A percentile compares a stretch with the other conserved stretches of the same genome.
Evolutionary conservation across 805 yeast species (phyloP).

Genomic region (Ogataea ramenticola): DNA sequence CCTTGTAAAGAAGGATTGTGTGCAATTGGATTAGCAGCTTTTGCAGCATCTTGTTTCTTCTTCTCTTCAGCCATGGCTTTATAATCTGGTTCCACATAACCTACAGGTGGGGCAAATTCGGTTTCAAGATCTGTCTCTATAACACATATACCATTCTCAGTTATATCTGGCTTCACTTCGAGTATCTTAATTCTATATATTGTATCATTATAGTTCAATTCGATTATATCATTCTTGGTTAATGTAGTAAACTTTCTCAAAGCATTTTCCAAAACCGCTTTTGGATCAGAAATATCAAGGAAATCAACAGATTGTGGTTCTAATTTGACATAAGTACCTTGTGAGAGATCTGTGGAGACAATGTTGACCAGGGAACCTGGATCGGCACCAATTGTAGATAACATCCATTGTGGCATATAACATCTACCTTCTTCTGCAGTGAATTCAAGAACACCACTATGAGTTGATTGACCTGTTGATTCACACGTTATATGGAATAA

Average conservation of each 20-base stretch:
- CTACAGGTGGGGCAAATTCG: slow-evolving; percentile 98
- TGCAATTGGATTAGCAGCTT: slow-evolving; percentile 31
- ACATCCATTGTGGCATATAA: slow-evolving; percentile 95
- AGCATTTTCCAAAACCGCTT: slow-evolving; percentile 92
- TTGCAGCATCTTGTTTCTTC: slow-evolving; percentile 32
- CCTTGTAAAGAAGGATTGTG: slow-evolving; percentile 26
- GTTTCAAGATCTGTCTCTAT: slow-evolving; percentile 96
- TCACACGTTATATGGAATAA: slow-evolving; percentile 73
- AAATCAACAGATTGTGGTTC: slow-evolving; percentile 95
- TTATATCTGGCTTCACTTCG: slow-evolving; percentile 76
- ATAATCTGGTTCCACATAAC: slow-evolving; percentile 89
- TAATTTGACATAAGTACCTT: slow-evolving; percentile 83
- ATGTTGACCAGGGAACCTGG: slow-evolving; percentile 82
- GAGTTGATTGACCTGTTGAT: slow-evolving; percentile 50
- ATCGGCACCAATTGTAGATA: slow-evolving; percentile 60
- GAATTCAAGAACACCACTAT: slow-evolving; percentile 93
- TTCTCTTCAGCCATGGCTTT: slow-evolving; percentile 23
- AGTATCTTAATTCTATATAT: slow-evolving; percentile 74
- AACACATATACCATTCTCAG: slow-evolving; percentile 72
- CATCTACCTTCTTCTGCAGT: slow-evolving; percentile 96
- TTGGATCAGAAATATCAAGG: slow-evolving; percentile 89
- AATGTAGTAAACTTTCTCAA: slow-evolving; percentile 84
- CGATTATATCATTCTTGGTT: slow-evolving; percentile 77
- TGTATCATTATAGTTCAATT: slow-evolving; percentile 75
- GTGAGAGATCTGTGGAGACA: slow-evolving; percentile 69